Conservation (phyloP, 495 filamentous ascomycete species). For the Letharia lupina region DNA sequence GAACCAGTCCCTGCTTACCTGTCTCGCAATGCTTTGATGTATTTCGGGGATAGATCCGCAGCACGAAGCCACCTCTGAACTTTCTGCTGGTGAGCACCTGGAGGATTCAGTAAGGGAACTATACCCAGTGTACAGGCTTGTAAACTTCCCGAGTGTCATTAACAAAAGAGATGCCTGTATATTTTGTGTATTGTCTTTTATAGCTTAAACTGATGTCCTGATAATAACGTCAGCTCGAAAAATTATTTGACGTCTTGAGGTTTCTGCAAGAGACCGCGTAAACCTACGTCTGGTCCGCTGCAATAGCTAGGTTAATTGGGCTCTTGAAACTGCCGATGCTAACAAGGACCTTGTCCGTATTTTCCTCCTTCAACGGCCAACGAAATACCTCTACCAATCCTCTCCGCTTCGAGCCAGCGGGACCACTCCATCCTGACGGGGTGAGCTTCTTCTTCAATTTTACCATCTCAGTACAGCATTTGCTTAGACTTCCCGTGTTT, state of each 20-base stretch:
- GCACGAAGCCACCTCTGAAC: slow-evolving; percentile 21
- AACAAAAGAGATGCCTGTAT: background rate
- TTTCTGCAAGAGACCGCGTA: background rate
- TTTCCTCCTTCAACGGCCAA: slow-evolving; percentile 16
- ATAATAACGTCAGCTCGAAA: background rate
- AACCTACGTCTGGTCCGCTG: background rate
- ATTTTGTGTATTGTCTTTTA: too few species aligned
- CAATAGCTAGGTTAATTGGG: slow-evolving; percentile 5
- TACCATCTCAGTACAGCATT: slow-evolving; percentile 11
- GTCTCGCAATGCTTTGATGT: slow-evolving; percentile 18
- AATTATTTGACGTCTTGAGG: too few species aligned
- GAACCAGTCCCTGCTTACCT: slow-evolving; percentile 22
- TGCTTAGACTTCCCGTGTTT: background rate
- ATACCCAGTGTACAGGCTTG: background rate
- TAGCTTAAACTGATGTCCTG: background rate
- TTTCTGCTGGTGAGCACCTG: background rate
- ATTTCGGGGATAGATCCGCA: slow-evolving; percentile 24
- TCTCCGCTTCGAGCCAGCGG: slow-evolving; percentile 9
- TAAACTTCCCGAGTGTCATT: background rate
- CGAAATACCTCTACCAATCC: slow-evolving; percentile 7
- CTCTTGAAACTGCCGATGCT: slow-evolving; percentile 13
- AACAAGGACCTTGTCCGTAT: slow-evolving; percentile 10
- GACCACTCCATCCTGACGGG: slow-evolving; percentile 10
- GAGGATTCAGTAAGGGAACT: background rate
- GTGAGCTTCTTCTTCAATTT: slow-evolving; percentile 8